A percentile compares a stretch with the other conserved stretches of the same genome.
phyloP scores from a whole-genome alignment of 2,329 filamentous ascomycete species.

The Epicoccum nigrum region DNA sequence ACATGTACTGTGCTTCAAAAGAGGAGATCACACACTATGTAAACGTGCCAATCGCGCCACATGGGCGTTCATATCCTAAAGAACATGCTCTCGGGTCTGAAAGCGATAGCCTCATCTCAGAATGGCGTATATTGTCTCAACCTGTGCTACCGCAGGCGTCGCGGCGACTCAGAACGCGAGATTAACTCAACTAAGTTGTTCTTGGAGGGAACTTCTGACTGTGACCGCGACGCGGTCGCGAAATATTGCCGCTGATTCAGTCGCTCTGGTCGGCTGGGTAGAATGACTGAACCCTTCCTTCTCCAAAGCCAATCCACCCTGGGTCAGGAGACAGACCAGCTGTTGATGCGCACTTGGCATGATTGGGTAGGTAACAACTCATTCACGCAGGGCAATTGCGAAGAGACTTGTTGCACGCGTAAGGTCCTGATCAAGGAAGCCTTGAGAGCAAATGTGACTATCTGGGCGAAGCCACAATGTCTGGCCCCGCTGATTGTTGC shows the following conservation, averaged over 20 bases:
- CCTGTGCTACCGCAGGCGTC: slow-evolving; percentile 14
- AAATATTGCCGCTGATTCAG: background rate
- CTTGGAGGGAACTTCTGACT: background rate
- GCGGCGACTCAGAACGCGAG: slow-evolving; percentile 9
- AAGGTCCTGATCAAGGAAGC: slow-evolving; percentile 6
- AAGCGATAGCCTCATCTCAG: slow-evolving; percentile 4
- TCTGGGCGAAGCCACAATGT: slow-evolving; percentile 1
- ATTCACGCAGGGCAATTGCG: background rate
- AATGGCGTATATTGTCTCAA: slow-evolving; percentile 4
- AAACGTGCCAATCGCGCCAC: slow-evolving; percentile 13
- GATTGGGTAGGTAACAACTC: background rate
- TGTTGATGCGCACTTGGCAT: background rate
- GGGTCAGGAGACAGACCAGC: slow-evolving; percentile 7
- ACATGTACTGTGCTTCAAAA: slow-evolving; percentile 10
- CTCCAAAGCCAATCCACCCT: background rate
- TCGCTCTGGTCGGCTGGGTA: slow-evolving; percentile 6
- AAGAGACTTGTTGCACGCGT: slow-evolving; percentile 9
- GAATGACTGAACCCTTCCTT: slow-evolving; percentile 14
- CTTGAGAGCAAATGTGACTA: slow-evolving; percentile 4
- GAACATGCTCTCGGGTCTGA: background rate
- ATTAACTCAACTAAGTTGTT: background rate
- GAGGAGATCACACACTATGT: slow-evolving; percentile 10
- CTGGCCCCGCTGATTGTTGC: slow-evolving; percentile 1
- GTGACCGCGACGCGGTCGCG: slow-evolving; percentile 11
- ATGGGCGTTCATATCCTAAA: slow-evolving; percentile 1